Evolutionary conservation across 106 monocot species (phyloP), one percentile per base, ranked within the genome.

Genomic region (Acorus gramineus): DNA sequence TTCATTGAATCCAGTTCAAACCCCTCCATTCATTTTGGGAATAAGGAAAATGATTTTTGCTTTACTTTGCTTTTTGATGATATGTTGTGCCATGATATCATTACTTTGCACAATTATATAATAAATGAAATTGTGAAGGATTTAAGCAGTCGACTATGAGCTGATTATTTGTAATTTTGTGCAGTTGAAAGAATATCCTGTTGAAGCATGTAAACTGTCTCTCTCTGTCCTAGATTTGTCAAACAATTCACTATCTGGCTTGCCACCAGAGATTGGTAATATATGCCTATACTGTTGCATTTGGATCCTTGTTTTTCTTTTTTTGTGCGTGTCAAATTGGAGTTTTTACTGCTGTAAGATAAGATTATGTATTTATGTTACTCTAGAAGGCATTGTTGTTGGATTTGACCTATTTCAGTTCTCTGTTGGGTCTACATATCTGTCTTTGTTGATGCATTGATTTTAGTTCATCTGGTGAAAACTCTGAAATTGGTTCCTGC

Each of bases 231-330:
- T 98, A 6, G 91, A 98, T 85, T 71, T 98, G 63, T 92, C 98
- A 48, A 98, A 92, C 72, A 98, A 98, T 76, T 88, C 91, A 14
- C 74, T 98, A 43, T 88, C 88, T 72, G 85, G 85, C 48, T 81
- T 98, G 83, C 98, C 98, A 63, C 75, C 88, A 64, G 91, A 98
- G 69, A 78, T 98, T 58, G 98, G 98, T 98, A 77, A 59, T 71
- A 47, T 72, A 71, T 66, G 53, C 55, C 44, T 52, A 28, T 57
- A 11, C 9, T 45, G 57, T 65, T 59, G 46, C 14, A 64, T 7
- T 47, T 45, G 28, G 6, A 50, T 7, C 3, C 55, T 55, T 42
- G 49, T n/a, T 63, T 42, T 5, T 59, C 28, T 28, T 28, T 28
- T 28, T 28, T 28, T 28, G 28, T 28, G 28, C 1, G 28, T 28